These are phyloP conservation scores for Veloboletus limbatus DNA, from an alignment of 1,284 basidiomycete genomes.

Conservation along the genomic window DNA sequence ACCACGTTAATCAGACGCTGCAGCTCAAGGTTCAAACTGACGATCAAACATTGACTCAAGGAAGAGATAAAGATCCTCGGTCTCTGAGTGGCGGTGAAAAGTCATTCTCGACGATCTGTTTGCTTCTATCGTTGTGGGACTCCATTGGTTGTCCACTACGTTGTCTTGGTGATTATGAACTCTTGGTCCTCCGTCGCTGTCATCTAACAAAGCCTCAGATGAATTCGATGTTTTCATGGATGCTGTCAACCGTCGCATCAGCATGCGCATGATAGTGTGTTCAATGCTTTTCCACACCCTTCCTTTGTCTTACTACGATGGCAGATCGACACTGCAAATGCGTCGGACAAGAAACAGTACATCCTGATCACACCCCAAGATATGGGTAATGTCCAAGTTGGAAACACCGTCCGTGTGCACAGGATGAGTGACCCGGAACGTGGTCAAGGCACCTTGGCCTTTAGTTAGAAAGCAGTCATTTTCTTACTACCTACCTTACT, in stretches of 20 bases:
- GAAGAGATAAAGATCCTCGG: slow-evolving; percentile 72
- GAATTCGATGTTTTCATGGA: slow-evolving; percentile 98
- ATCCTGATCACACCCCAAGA: slow-evolving; percentile 90
- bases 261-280: slow-evolving; percentile 88
- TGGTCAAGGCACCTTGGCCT: slow-evolving; percentile 54
- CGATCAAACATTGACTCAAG: slow-evolving; percentile 65
- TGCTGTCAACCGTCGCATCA: slow-evolving; percentile 85
- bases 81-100: slow-evolving; percentile 94
- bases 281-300: background rate
- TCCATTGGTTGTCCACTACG: slow-evolving; percentile 91
- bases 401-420: slow-evolving; percentile 65
- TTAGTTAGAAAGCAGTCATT: slow-evolving; percentile 21
- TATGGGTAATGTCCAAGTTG: slow-evolving; percentile 66
- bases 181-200: background rate
- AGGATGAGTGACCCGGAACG: slow-evolving; percentile 81
- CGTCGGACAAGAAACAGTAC: slow-evolving; percentile 84
- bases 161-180: slow-evolving; percentile 73
- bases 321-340: slow-evolving; percentile 85
- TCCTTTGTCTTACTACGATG: slow-evolving; percentile 6
- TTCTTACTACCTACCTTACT: slow-evolving; percentile 3
- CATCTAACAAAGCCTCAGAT: slow-evolving; percentile 41
- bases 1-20: slow-evolving; percentile 71
- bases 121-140: slow-evolving; percentile 94
- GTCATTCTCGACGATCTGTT: slow-evolving; percentile 94
- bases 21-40: slow-evolving; percentile 78